These are phyloP conservation scores for Escovopsis sp. DNA, from an alignment of 2,329 filamentous ascomycete genomes.

Conservation along the genomic window DNA sequence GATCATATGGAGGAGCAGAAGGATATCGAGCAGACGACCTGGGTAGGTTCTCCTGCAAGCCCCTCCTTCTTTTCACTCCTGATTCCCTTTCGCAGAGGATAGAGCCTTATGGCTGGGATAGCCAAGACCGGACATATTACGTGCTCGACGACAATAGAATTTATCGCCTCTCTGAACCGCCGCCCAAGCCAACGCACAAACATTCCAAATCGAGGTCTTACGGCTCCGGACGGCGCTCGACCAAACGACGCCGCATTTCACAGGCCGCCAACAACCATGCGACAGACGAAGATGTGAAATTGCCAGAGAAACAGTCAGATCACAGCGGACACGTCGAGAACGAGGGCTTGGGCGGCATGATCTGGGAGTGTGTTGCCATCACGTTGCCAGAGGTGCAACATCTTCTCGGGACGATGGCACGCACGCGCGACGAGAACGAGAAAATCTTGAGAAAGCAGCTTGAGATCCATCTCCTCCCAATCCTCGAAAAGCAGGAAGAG, in stretches of 20 bases:
- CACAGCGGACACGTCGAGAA: conserved; percentile 24
- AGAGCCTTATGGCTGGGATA: conserved; percentile 78
- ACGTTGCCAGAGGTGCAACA: conserved; percentile 61
- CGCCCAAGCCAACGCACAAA: conserved; percentile 40
- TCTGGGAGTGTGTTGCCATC: conserved; percentile 84
- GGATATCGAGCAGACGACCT: conserved; percentile 66
- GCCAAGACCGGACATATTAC: conserved; percentile 73
- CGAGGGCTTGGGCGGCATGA: conserved; percentile 58
- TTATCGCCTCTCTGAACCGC: conserved; percentile 73
- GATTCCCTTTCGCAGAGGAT: conserved; percentile 39
- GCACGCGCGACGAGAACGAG: conserved; percentile 72
- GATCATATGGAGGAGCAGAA: conserved; percentile 74
- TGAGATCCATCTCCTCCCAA: conserved; percentile 64
- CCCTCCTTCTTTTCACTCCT: too few relatives aligned
- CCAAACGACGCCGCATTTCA: conserved; percentile 54
- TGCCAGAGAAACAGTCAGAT: conserved; percentile 15
- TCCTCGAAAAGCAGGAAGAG: conserved; percentile 67
- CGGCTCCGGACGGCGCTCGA: conserved; percentile 44
- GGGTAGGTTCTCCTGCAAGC: conserved; percentile 42
- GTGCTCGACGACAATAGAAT: conserved; percentile 88
- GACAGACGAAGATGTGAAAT: conserved; percentile 23
- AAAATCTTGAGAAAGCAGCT: conserved; percentile 60
- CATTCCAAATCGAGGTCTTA: conserved; percentile 37
- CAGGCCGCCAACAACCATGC: conserved; percentile 13
- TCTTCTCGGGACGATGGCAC: conserved; percentile 57